A percentile compares a stretch with the other conserved stretches of the same genome.
Evolutionary conservation across 345 rosid genomes (phyloP).

Genomic region (Populus nigra): DNA sequence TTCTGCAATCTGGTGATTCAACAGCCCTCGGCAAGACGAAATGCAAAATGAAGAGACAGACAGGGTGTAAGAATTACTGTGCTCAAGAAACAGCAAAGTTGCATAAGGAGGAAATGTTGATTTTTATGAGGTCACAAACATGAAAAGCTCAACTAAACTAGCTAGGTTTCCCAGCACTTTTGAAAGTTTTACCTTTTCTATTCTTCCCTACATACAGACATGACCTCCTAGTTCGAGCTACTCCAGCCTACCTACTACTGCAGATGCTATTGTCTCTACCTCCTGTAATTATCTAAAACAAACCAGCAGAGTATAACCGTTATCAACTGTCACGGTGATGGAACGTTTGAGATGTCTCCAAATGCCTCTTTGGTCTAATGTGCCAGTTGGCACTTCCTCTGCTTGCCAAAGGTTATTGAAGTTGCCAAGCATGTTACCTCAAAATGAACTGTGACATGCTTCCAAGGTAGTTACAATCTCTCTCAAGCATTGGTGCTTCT

Average conservation of each 20-base stretch:
- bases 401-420: not conserved
- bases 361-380: not conserved
- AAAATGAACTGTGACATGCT: not conserved
- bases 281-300: not conserved
- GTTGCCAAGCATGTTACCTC: not conserved
- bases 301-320: not conserved
- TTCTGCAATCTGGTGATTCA: too few species aligned
- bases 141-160: not conserved
- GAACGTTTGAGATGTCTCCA: not conserved
- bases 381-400: not conserved
- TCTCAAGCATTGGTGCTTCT: not conserved
- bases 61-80: not conserved
- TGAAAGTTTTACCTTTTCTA: not conserved
- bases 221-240: not conserved
- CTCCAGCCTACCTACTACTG: not conserved
- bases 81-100: not conserved
- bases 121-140: not conserved
- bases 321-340: not conserved
- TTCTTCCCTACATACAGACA: not conserved
- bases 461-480: not conserved
- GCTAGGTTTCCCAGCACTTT: not conserved
- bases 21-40: too few species aligned
- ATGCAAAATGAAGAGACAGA: not conserved
- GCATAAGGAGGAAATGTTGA: not conserved
- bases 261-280: not conserved